Evolutionary conservation across 129 eudicot species (phyloP).

Genomic region (Pulicaria dysenterica): DNA sequence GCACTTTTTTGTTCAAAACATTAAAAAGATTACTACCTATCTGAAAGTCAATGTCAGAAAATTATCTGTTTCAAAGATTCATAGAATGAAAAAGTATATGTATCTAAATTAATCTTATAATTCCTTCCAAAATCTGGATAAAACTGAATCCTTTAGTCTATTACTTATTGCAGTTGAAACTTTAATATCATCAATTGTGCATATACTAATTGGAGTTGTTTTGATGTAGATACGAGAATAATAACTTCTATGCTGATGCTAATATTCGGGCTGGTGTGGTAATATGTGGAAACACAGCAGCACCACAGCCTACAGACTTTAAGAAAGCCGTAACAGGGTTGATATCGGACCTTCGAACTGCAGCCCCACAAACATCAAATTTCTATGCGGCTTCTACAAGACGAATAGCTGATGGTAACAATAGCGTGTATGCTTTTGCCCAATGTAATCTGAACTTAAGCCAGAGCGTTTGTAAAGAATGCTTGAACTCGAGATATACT

Average conservation of each 20-base stretch:
- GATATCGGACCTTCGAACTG: slow-evolving; percentile 41
- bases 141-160: no score
- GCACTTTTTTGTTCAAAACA: no score
- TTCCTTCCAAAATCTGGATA: no score
- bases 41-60: no score
- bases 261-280: slow-evolving; percentile 34
- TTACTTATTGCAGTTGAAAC: no score
- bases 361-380: slow-evolving; percentile 47
- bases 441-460: slow-evolving; percentile 53
- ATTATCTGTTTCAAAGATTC: no score
- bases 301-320: slow-evolving; percentile 38
- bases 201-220: not conserved
- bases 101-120: no score
- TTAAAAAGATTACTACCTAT: no score
- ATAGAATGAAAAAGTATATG: no score
- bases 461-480: slow-evolving; percentile 47
- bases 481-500: slow-evolving; percentile 43
- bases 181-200: no score
- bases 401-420: slow-evolving; percentile 19
- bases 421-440: slow-evolving; percentile 42
- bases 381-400: slow-evolving; percentile 56
- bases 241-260: slow-evolving; percentile 42
- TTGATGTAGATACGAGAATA: slow-evolving; percentile 53
- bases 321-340: slow-evolving; percentile 30
- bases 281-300: slow-evolving; percentile 37